These are phyloP conservation scores for Arthrobotrys entomopaga DNA, from an alignment of 2,329 filamentous ascomycete genomes.

Conservation along the genomic window DNA sequence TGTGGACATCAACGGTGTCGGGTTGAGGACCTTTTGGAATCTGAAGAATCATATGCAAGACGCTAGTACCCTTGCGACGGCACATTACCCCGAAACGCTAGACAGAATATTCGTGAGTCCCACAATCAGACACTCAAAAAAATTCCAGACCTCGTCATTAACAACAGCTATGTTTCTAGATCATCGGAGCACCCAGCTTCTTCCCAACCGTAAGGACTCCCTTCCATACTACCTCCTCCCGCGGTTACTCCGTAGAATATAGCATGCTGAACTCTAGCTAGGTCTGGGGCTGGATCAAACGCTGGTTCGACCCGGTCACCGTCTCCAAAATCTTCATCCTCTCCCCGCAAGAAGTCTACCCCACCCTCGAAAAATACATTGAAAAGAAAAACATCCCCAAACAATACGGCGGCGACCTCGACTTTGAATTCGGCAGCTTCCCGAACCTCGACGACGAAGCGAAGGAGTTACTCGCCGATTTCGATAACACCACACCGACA, in stretches of 20 bases:
- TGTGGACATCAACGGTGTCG: constrained; percentile 88
- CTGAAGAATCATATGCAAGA: constrained; percentile 93
- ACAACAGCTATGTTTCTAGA: constrained; percentile 63
- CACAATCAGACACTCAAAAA: neutral
- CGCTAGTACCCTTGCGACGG: constrained; percentile 85
- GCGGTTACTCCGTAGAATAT: neutral
- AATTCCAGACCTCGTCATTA: constrained; percentile 8
- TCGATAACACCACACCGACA: constrained; percentile 25
- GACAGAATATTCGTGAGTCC: constrained; percentile 76
- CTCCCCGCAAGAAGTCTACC: constrained; percentile 74
- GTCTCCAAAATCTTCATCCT: constrained; percentile 97
- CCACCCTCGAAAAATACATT: constrained; percentile 83
- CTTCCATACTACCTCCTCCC: neutral
- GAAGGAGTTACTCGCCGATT: constrained; percentile 24
- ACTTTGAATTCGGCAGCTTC: constrained; percentile 81
- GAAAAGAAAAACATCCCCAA: constrained; percentile 84
- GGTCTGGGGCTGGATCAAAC: constrained; percentile 91
- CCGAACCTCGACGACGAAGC: constrained; percentile 74
- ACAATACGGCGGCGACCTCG: constrained; percentile 85
- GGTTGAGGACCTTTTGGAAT: constrained; percentile 95
- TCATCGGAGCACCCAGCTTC: constrained; percentile 89
- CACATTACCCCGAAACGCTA: constrained; percentile 93
- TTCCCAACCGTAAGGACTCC: constrained; percentile 74
- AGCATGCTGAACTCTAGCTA: constrained; percentile 2
- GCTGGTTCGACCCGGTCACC: constrained; percentile 93